Conservation (phyloP, 192 early-diverging fungal species). For the Backusella luteola region DNA sequence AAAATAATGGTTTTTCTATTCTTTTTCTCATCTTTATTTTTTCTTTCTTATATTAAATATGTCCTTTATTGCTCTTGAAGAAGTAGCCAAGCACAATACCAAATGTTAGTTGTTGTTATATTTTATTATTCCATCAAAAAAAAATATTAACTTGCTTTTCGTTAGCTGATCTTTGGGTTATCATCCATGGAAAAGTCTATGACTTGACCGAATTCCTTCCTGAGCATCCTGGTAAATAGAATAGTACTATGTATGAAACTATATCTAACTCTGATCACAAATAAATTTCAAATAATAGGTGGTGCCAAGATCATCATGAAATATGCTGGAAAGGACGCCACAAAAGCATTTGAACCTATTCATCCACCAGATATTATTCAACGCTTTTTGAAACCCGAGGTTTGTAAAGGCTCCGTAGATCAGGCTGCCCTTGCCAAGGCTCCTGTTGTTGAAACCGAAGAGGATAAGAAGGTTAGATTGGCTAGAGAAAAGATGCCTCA, state of each 20-base stretch:
- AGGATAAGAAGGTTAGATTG: conserved; percentile 33
- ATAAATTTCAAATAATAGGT: background rate
- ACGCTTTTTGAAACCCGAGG: conserved; percentile 45
- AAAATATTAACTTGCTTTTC: background rate
- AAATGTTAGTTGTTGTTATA: conserved; percentile 23
- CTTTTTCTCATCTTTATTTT: background rate
- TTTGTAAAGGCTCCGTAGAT: conserved; percentile 56
- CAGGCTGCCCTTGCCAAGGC: conserved; percentile 22
- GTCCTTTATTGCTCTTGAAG: conserved; percentile 13
- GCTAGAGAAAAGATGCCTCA: conserved; percentile 46
- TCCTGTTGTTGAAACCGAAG: conserved; percentile 31
- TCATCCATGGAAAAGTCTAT: conserved; percentile 63
- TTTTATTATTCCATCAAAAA: background rate
- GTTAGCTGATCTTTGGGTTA: conserved; percentile 54
- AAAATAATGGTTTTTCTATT: background rate
- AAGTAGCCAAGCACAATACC: conserved; percentile 38
- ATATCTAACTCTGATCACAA: background rate
- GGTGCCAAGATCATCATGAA: conserved; percentile 57
- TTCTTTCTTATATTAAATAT: background rate
- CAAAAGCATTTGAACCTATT: conserved; percentile 59
- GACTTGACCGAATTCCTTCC: conserved; percentile 59
- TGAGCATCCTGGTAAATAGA: conserved; percentile 50
- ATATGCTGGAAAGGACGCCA: conserved; percentile 72
- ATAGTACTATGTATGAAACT: background rate
- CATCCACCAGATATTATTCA: conserved; percentile 68